Evolutionary conservation across 176 grass and related monocot species (phyloP), one percentile per base, ranked within the genome.

Genomic region (Saccharum officinarum): DNA sequence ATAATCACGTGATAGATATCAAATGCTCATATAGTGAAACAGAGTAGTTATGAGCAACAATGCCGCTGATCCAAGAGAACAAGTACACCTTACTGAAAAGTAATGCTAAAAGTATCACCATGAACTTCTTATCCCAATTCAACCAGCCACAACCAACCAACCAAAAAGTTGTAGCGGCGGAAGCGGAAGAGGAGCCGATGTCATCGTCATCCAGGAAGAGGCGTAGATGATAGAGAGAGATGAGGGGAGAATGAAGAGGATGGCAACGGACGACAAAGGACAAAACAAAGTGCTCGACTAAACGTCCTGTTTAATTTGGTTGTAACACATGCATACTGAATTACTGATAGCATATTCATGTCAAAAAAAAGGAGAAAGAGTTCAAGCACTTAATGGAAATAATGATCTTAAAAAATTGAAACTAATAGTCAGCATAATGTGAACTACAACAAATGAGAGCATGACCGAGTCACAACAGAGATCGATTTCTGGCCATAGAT

Each of bases 61-160:
- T 60, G 34, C n/a, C 60, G 1, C 49, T 52, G 49, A 52, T 52
- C 49, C 5, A 3, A 52, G 49, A 52, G 49, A 52, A 52, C 49
- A 18, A 52, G 49, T 52, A 52, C 49, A 52, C 10, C 25, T 83
- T 38, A 66, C 47, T 66, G 57, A 45, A 66, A 75, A 62, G 20
- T 34, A 47, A 64, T 7, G 16, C 15, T 52, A 52, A 52, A 75
- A 57, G 59, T 76, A 57, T 65, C 31, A 50, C 13, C 71, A 75
- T 75, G 59, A 75, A 38, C 59, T 6, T 49, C 61, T 5, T 76
- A 72, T 26, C 42, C 28, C 59, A 38, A 34, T 50, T 67, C 16
- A 47, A 80, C 78, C 62, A 36, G 62, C 40, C 46, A n/a, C 41
- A 67, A 67, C 15, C 61, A 80, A 79, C 15, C 60, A 78, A 79